A percentile compares a stretch with the other conserved stretches of the same genome.
Conservation (phyloP, 768 basidiomycete genomes). For the Phylloporus sp. region DNA sequence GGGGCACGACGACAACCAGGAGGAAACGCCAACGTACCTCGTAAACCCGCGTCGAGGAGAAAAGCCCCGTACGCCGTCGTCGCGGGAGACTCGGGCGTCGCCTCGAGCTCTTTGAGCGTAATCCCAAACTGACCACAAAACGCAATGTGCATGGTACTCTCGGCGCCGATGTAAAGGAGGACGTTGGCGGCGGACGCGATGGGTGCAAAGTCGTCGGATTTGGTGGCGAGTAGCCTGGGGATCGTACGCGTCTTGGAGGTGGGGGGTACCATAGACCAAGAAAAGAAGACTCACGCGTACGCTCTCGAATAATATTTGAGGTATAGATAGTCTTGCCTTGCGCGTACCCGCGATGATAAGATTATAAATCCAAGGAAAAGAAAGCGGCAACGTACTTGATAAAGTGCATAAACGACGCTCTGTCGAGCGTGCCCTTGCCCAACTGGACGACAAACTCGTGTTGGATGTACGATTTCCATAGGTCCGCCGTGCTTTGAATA, state of each 20-base stretch:
- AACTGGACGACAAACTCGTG: slow-evolving; percentile 81
- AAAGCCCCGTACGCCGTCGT: slow-evolving; percentile 87
- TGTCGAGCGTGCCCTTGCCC: slow-evolving; percentile 63
- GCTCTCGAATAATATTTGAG: slow-evolving; percentile 81
- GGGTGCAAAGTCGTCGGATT: slow-evolving; percentile 57
- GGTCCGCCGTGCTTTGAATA: slow-evolving; percentile 47
- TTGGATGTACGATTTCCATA: slow-evolving; percentile 73
- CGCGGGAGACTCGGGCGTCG: slow-evolving; percentile 58
- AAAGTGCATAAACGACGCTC: slow-evolving; percentile 73
- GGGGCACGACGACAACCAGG: background rate
- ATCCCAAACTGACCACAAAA: slow-evolving; percentile 74
- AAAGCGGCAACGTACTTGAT: slow-evolving; percentile 61
- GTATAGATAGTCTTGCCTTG: slow-evolving; percentile 77
- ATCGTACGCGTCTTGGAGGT: background rate
- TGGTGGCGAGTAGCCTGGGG: slow-evolving; percentile 67
- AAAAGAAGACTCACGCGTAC: slow-evolving; percentile 47
- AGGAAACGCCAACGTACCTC: slow-evolving; percentile 17
- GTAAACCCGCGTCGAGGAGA: slow-evolving; percentile 72
- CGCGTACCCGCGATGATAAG: too few relatives aligned
- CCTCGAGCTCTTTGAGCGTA: slow-evolving; percentile 51
- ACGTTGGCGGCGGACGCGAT: slow-evolving; percentile 62
- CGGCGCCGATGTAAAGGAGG: slow-evolving; percentile 58
- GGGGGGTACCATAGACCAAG: background rate
- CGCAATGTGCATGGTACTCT: slow-evolving; percentile 64
- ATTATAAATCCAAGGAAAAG: too few relatives aligned